Evolutionary conservation across 371 early-diverging fungal species (phyloP), one percentile per base, ranked within the genome.

Genomic region (Blakeslea trispora): DNA sequence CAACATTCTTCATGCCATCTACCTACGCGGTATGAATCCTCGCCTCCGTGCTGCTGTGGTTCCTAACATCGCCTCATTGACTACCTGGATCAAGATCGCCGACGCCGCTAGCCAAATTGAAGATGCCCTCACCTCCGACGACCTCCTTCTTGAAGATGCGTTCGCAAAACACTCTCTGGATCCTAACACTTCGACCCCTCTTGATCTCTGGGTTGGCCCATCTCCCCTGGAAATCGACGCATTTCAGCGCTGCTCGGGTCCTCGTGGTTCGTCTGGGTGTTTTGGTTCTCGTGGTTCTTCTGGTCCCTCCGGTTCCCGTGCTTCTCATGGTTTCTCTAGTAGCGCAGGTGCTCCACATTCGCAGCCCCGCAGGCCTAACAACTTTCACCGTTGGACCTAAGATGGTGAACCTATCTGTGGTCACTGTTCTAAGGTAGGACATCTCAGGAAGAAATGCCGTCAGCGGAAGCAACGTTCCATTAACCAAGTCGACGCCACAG

Each of bases 401-500:
- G 5, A 13, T 43, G 53, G 53, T 17, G 24, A 6, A 10, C 53
- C 53, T 0, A 53, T 53, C 53, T 53, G 53, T 43, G 53, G 43
- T 1, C 42, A 53, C 28, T 53, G 53, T 31, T 23, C 21, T 7
- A 17, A n/a, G 5, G 53, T 22, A 14, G 53, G 53, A 2, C 53
- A 53, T 18, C 53, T 53, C 8, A 43, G 21, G 18, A 53, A 53
- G 43, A 53, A 53, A 31, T 53, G 53, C n/a, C 43, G 43, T 11
- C 17, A 21, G 1, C 51, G 41, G 5, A 28, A 28, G 7, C 28
- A 28, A 28, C 28, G 7, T 28, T 28, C 28, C 28, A 28, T 28
- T 7, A 28, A 28, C 7, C 28, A 28, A 28, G 28, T 28, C 7
- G 28, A 28, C n/a, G n/a, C n/a, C n/a, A n/a, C n/a, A n/a, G n/a